Percentiles rank a stretch among this genome's conserved stretches.
Conservation (phyloP, 2,329 filamentous ascomycete genomes). For the Neocatenulostroma microsporum region DNA sequence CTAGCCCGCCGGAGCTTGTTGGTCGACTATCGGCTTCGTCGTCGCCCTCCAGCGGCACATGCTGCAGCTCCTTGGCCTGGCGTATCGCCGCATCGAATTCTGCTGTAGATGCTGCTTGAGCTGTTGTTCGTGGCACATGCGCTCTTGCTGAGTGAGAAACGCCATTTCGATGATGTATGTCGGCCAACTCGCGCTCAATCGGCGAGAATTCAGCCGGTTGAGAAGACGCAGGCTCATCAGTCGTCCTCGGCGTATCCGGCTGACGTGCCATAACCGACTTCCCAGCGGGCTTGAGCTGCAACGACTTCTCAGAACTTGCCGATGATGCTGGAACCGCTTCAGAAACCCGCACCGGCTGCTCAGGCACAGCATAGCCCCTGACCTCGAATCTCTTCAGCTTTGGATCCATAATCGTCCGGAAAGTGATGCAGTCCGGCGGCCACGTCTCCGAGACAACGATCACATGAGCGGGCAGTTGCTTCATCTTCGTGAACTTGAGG, state of each 20-base stretch:
- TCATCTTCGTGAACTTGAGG: constrained; percentile 46
- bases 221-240: constrained; percentile 3
- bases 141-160: too few relatives aligned
- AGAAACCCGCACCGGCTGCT: not conserved
- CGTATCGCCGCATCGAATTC: constrained; percentile 58
- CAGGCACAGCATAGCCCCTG: constrained; percentile 11
- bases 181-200: constrained; percentile 24
- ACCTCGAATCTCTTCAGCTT: constrained; percentile 53
- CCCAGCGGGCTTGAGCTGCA: constrained; percentile 44
- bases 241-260: constrained; percentile 32
- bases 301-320: constrained; percentile 29
- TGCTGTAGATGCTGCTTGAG: constrained; percentile 39
- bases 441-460: constrained; percentile 45
- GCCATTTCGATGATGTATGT: too few relatives aligned
- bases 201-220: constrained; percentile 12
- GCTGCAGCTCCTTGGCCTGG: constrained; percentile 52
- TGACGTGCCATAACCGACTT: constrained; percentile 34
- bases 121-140: too few relatives aligned
- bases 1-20: constrained; percentile 19
- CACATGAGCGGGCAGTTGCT: constrained; percentile 41
- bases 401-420: constrained; percentile 41
- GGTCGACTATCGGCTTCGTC: constrained; percentile 27
- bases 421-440: constrained; percentile 38
- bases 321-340: constrained; percentile 8
- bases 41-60: constrained; percentile 44